Conservation (phyloP, 768 basidiomycete genomes). For the Neoboletus magnificus region DNA sequence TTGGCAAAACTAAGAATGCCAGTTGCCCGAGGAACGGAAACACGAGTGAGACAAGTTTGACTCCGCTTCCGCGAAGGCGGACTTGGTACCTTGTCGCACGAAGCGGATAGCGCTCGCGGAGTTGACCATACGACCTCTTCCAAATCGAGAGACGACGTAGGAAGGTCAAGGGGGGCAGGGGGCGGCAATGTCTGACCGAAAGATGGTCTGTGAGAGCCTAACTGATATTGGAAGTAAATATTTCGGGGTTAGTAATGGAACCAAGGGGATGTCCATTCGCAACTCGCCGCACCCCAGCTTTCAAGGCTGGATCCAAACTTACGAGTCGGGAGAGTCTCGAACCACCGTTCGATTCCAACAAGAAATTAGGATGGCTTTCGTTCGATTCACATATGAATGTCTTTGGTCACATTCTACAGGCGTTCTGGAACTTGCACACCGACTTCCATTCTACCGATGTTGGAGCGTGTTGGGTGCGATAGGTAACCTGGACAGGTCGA, state of each 20-base stretch:
- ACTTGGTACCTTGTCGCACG: constrained; percentile 16
- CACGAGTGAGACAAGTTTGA: constrained; percentile 10
- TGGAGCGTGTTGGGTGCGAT: not conserved
- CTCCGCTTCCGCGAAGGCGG: constrained; percentile 32
- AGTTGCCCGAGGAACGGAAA: not conserved
- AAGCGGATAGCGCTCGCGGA: constrained; percentile 30
- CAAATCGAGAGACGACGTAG: constrained; percentile 28
- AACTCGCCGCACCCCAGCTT: not conserved
- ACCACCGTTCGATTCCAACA: not conserved
- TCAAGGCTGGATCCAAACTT: not conserved
- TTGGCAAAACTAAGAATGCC: not conserved
- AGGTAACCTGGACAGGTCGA: not conserved
- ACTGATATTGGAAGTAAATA: not conserved
- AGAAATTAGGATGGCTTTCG: not conserved
- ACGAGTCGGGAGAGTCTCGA: not conserved
- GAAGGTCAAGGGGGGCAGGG: constrained; percentile 5
- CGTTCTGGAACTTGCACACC: not conserved
- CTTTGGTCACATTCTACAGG: not conserved
- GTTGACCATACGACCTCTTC: constrained; percentile 23
- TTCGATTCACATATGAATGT: not conserved
- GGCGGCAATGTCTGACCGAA: not conserved
- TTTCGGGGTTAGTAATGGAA: not conserved
- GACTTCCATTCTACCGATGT: constrained; percentile 1
- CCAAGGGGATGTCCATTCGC: not conserved
- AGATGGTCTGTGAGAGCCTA: not conserved